phyloP scores from a whole-genome alignment of 768 basidiomycete species.

The Arthromyces matolae region DNA sequence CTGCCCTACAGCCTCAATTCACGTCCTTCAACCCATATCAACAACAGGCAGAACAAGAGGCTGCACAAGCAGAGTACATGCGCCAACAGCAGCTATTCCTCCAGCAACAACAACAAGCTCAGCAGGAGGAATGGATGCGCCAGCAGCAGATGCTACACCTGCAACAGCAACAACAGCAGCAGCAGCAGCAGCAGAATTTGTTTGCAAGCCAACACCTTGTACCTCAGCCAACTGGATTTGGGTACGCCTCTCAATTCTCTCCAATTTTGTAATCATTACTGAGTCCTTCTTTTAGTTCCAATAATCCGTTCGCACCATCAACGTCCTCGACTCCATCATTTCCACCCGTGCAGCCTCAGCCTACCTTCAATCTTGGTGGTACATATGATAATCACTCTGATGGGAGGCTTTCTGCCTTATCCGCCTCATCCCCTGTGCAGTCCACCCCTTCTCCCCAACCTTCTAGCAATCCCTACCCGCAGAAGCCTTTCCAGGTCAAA shows the following conservation, averaged over 20 bases:
- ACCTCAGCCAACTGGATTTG: slow-evolving; percentile 73
- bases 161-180: slow-evolving; percentile 59
- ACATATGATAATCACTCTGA: slow-evolving; percentile 58
- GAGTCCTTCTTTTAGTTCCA: slow-evolving; percentile 53
- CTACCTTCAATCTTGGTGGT: slow-evolving; percentile 66
- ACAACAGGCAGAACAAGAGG: slow-evolving; percentile 90
- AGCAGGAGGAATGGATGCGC: slow-evolving; percentile 42
- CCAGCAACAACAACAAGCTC: slow-evolving; percentile 45
- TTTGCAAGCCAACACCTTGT: slow-evolving; percentile 17
- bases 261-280: slow-evolving; percentile 23
- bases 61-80: slow-evolving; percentile 70
- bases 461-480: slow-evolving; percentile 21
- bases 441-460: slow-evolving; percentile 20
- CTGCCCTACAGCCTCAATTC: slow-evolving; percentile 72
- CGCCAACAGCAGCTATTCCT: slow-evolving; percentile 71
- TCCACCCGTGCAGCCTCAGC: slow-evolving; percentile 24
- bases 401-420: slow-evolving; percentile 39
- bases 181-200: slow-evolving; percentile 46
- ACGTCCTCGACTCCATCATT: slow-evolving; percentile 30
- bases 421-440: slow-evolving; percentile 33
- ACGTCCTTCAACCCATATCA: slow-evolving; percentile 94
- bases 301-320: slow-evolving; percentile 88
- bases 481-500: slow-evolving; percentile 36
- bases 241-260: slow-evolving; percentile 38
- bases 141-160: slow-evolving; percentile 41